Evolutionary conservation across 257 asterid genomes (phyloP).

Genomic region (Salvia miltiorrhiza): DNA sequence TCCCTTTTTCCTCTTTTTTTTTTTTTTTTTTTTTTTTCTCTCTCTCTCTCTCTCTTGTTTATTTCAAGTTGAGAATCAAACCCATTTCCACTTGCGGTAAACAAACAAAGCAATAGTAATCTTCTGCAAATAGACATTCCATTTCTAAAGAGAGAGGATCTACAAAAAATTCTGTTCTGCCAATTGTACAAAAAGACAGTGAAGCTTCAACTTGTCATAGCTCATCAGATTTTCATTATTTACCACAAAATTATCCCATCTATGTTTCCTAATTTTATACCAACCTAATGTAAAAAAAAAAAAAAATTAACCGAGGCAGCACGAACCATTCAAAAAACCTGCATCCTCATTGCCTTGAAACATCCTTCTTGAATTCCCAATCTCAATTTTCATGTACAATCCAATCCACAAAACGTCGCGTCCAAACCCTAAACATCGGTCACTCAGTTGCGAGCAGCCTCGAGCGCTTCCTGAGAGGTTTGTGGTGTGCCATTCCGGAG

Average conservation of each 20-base stretch:
- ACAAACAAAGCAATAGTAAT: neutral
- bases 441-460: conserved; percentile 19
- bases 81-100: too few species aligned
- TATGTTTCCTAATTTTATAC: neutral
- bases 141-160: neutral
- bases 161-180: neutral
- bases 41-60: too few species aligned
- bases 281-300: neutral
- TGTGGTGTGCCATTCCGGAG: neutral
- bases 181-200: neutral
- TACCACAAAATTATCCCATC: neutral
- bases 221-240: neutral
- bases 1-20: neutral
- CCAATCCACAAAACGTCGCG: too few species aligned
- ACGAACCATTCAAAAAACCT: neutral
- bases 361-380: neutral
- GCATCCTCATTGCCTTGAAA: neutral
- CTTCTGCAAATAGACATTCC: neutral
- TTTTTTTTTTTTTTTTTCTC: too few species aligned
- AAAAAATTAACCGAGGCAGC: neutral
- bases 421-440: neutral
- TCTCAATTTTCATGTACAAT: conserved; percentile 10
- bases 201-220: neutral
- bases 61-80: too few species aligned
- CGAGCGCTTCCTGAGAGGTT: conserved; percentile 27